These are phyloP conservation scores for Fusarium foetens DNA, from an alignment of 2,329 filamentous ascomycete genomes.

Conservation along the genomic window DNA sequence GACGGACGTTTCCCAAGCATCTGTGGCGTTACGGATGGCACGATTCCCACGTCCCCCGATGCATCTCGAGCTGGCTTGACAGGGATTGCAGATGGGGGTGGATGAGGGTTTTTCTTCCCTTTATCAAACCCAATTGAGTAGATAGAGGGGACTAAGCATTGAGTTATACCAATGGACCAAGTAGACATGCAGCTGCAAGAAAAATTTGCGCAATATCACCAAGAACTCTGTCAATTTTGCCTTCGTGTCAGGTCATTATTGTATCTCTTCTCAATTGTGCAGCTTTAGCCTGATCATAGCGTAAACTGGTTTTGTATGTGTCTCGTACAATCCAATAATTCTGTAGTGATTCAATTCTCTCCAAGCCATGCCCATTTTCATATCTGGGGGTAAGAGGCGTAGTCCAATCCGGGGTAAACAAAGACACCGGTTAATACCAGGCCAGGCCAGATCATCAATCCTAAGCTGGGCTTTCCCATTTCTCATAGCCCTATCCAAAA, in stretches of 20 bases:
- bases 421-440: conserved; percentile 30
- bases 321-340: conserved; percentile 15
- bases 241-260: conserved; percentile 40
- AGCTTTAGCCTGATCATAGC: conserved; percentile 24
- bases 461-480: conserved; percentile 13
- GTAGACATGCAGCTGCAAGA: conserved; percentile 11
- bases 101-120: conserved; percentile 14
- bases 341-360: conserved; percentile 25
- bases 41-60: conserved; percentile 40
- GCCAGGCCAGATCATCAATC: conserved; percentile 27
- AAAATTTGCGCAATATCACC: conserved; percentile 19
- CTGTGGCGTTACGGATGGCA: conserved; percentile 44
- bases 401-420: conserved; percentile 19
- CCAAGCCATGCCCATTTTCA: conserved; percentile 28
- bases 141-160: conserved; percentile 1
- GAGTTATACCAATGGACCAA: conserved; percentile 27
- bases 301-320: conserved; percentile 7
- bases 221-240: conserved; percentile 35
- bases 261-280: conserved; percentile 33
- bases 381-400: conserved; percentile 22
- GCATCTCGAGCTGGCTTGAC: conserved; percentile 32
- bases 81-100: conserved; percentile 8
- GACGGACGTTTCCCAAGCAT: conserved; percentile 21
- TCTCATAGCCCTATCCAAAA: conserved; percentile 9
- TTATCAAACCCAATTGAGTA: not conserved